Evolutionary conservation across 768 basidiomycete genomes (phyloP).

Genomic region (Suillus cothurnatus): DNA sequence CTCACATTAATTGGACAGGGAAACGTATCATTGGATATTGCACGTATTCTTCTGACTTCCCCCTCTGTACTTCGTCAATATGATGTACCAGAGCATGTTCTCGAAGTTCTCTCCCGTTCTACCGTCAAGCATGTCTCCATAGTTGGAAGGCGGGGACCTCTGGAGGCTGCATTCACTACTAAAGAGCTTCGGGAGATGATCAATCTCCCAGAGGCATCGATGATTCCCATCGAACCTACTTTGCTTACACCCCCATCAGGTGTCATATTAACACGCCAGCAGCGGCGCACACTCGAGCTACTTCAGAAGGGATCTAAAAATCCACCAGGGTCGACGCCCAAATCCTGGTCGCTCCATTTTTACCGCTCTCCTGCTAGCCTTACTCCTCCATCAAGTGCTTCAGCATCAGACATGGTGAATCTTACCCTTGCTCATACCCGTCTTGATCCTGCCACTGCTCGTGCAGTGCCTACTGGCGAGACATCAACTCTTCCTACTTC

Average conservation of each 20-base stretch:
- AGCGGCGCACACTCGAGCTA: constrained; percentile 65
- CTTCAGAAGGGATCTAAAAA: constrained; percentile 64
- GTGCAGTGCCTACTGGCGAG: constrained; percentile 58
- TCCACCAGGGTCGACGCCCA: constrained; percentile 48
- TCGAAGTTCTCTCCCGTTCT: constrained; percentile 65
- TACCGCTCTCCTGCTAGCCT: constrained; percentile 70
- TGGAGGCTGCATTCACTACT: constrained; percentile 87
- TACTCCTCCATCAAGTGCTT: constrained; percentile 22
- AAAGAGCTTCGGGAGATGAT: constrained; percentile 93
- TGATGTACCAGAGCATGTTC: constrained; percentile 77
- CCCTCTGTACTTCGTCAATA: constrained; percentile 62
- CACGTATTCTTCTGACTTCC: constrained; percentile 82
- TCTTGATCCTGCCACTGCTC: constrained; percentile 49
- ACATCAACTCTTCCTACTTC: constrained; percentile 60
- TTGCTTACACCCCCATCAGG: constrained; percentile 42
- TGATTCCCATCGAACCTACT: constrained; percentile 59
- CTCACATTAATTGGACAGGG: constrained; percentile 91
- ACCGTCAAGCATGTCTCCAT: constrained; percentile 77
- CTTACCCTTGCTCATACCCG: constrained; percentile 65
- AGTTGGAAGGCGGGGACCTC: constrained; percentile 82
- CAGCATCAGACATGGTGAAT: constrained; percentile 30
- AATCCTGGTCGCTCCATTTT: constrained; percentile 84
- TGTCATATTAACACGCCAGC: constrained; percentile 55
- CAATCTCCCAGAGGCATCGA: constrained; percentile 58
- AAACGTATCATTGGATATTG: constrained; percentile 92